Conservation (phyloP, 2,329 filamentous ascomycete genomes). For the Cladosporium sphaerospermum region DNA sequence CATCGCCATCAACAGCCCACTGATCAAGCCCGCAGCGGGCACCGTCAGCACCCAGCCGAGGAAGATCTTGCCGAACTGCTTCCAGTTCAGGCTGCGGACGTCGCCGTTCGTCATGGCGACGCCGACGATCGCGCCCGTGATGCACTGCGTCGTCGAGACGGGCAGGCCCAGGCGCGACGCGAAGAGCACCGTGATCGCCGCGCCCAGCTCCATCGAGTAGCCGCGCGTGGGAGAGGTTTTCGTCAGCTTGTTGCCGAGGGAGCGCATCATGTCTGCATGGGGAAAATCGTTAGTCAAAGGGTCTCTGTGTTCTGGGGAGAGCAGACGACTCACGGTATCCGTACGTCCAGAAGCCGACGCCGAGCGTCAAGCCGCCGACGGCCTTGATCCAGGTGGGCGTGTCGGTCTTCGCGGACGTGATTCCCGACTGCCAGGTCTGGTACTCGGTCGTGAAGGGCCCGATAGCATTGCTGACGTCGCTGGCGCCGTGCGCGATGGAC, state of each 20-base stretch:
- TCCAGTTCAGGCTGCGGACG: constrained; percentile 54
- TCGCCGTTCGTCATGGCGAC: constrained; percentile 54
- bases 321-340: constrained; percentile 42
- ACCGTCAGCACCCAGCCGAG: constrained; percentile 54
- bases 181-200: constrained; percentile 55
- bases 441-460: constrained; percentile 57
- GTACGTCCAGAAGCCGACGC: constrained; percentile 53
- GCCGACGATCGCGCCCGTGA: constrained; percentile 54
- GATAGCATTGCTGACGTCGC: constrained; percentile 55
- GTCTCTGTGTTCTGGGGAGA: neutral
- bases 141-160: constrained; percentile 58
- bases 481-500: constrained; percentile 62
- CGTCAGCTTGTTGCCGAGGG: constrained; percentile 53
- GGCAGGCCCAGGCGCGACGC: constrained; percentile 56
- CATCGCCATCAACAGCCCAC: constrained; percentile 55
- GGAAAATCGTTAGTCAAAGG: constrained; percentile 25
- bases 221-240: constrained; percentile 54
- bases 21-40: constrained; percentile 48
- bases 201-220: constrained; percentile 53
- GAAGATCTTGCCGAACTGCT: constrained; percentile 55
- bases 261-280: constrained; percentile 48
- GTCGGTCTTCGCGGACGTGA: constrained; percentile 38
- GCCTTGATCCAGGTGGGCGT: constrained; percentile 57
- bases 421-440: constrained; percentile 49
- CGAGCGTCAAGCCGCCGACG: constrained; percentile 47